A percentile compares a stretch with the other conserved stretches of the same genome.
These are phyloP conservation scores for Hura crepitans DNA, from an alignment of 441 rosid genomes.

Conservation along the genomic window DNA sequence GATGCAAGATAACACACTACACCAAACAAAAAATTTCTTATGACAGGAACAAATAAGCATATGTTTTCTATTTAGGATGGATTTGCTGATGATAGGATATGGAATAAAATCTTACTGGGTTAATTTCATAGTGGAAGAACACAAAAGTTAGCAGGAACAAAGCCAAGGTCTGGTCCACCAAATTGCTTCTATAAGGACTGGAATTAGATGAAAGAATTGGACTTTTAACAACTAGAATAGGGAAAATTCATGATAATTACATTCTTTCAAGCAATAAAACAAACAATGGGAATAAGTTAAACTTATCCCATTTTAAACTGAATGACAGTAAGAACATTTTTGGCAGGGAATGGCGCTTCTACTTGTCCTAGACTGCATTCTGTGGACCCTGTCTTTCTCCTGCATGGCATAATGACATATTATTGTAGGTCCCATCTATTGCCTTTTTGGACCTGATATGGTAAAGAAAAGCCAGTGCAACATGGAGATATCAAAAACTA, in stretches of 20 bases:
- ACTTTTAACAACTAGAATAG: slow-evolving; percentile 5
- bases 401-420: slow-evolving; percentile 16
- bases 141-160: no score
- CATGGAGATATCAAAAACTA: no score
- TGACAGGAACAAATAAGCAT: no score
- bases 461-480: no score
- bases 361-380: not conserved
- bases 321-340: slow-evolving; percentile 16
- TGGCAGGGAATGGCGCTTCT: slow-evolving; percentile 15
- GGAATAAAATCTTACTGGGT: no score
- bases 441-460: slow-evolving; percentile 13
- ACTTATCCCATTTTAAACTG: slow-evolving; percentile 5
- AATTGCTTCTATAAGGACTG: not conserved
- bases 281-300: not conserved
- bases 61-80: no score
- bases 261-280: slow-evolving; percentile 3
- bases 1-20: no score
- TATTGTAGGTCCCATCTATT: slow-evolving; percentile 25
- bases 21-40: no score
- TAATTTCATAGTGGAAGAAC: no score
- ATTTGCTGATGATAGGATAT: no score
- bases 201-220: not conserved
- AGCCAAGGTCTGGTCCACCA: not conserved
- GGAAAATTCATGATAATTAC: not conserved
- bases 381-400: slow-evolving; percentile 22